Percentiles rank a stretch among this genome's conserved stretches.
These are phyloP conservation scores for Wickerhamiella lipophila DNA, from an alignment of 805 yeast genomes.

Conservation along the genomic window DNA sequence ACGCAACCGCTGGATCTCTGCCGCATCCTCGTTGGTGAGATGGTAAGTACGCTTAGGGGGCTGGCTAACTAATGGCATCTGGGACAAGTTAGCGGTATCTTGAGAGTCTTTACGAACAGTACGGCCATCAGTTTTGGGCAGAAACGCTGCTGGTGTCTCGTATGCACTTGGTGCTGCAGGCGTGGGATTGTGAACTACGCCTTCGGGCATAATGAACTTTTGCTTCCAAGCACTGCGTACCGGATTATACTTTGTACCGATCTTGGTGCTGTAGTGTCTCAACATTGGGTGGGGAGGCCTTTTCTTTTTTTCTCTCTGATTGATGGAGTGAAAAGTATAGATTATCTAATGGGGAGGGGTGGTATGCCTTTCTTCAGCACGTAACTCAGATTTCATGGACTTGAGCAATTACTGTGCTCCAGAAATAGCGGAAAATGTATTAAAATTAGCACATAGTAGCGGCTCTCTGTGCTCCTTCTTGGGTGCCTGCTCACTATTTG, in stretches of 20 bases:
- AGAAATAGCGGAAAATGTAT: slow-evolving; percentile 4
- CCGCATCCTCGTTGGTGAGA: slow-evolving; percentile 44
- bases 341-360: not conserved
- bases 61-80: slow-evolving; percentile 30
- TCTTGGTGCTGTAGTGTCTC: slow-evolving; percentile 18
- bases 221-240: slow-evolving; percentile 54
- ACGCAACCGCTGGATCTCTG: slow-evolving; percentile 47
- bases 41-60: slow-evolving; percentile 37
- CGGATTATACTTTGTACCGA: slow-evolving; percentile 49
- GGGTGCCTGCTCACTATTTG: slow-evolving; percentile 15
- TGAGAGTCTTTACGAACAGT: slow-evolving; percentile 27
- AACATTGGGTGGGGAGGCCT: not conserved
- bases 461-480: slow-evolving; percentile 15
- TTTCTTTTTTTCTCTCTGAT: too few species aligned
- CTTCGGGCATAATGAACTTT: slow-evolving; percentile 42
- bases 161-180: slow-evolving; percentile 48
- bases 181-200: slow-evolving; percentile 48
- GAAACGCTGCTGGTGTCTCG: slow-evolving; percentile 57
- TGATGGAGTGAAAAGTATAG: not conserved
- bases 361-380: too few species aligned
- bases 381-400: too few species aligned
- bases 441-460: slow-evolving; percentile 1
- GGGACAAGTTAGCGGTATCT: slow-evolving; percentile 16
- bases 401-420: not conserved
- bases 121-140: slow-evolving; percentile 52